Base-by-base conservation (phyloP, 2,329 filamentous ascomycete species). In the Aspergillus pseudonomiae region DNA sequence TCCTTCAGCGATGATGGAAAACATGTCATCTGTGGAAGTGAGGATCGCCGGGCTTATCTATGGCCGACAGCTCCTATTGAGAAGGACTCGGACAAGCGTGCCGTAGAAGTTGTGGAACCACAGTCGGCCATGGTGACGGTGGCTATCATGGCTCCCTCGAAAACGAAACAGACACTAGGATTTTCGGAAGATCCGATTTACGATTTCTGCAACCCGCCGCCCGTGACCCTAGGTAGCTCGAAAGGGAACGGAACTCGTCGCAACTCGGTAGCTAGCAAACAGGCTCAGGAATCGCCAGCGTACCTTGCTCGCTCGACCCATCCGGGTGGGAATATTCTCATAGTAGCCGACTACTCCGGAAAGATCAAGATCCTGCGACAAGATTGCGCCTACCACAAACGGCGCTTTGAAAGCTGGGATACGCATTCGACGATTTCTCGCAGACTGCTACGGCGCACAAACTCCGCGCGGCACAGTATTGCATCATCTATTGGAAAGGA, bases 291-390 rank as follows among this genome's bases (percentile, higher is more conserved):
- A 70, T 91, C 89, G 1, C 91, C 93, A 0, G 88, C 89, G 0
- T 97, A 96, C 71, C 78, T 94, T 41, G 85, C 92, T 12, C 88
- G 93, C 19, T 90, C 89, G 7, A 85, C 85, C 19, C 95, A 99
- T 74, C 81, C 83, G 16, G 89, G 89, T 64, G 95, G 95, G 30
- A 92, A 97, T 71, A 97, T 99, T 66, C 89, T 99, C 61, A 87
- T 98, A 57, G 96, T 94, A 0, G 92, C 94, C 1, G 94, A 97
- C 75, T 92, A 93, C 71, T 89, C 88, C 0, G 95, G 95, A 41
- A 87, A 88, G 30, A 95, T 99, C 79, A 97, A 97, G 75, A 91
- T 98, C 0, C 97, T 97, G 74, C 88, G 95, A 24, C 94, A 98
- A 77, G 95, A 99, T 75, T 97, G 94, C 74, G 95, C 94, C 0